Percentiles rank a stretch among this genome's conserved stretches.
phyloP scores from a whole-genome alignment of 306 rosid genomes.

The Sophora flavescens region DNA sequence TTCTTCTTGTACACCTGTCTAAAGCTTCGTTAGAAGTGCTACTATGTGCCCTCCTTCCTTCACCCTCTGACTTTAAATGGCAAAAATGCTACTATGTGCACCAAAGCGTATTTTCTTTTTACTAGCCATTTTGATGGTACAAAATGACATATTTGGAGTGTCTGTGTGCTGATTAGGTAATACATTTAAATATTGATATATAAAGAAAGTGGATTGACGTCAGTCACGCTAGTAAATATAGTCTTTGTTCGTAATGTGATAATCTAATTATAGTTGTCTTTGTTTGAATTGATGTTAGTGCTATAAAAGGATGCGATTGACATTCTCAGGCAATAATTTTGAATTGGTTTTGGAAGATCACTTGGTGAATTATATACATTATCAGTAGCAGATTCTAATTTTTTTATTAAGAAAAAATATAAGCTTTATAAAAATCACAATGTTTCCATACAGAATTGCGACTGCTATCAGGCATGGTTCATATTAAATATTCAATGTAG shows the following conservation, averaged over 20 bases:
- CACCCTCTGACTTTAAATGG: neutral
- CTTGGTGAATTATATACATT: neutral
- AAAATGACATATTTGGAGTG: neutral
- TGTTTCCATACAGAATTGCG: neutral
- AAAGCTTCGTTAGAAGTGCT: slow-evolving; percentile 9
- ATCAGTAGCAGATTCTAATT: neutral
- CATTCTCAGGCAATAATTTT: neutral
- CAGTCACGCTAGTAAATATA: neutral
- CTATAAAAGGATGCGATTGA: neutral
- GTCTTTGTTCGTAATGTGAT: no score
- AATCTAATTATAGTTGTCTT: no score
- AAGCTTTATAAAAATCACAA: neutral
- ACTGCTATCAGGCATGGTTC: neutral
- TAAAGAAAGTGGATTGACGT: neutral
- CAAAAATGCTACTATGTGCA: neutral
- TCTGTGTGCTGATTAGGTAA: neutral
- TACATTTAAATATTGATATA: no score
- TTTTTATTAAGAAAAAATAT: neutral
- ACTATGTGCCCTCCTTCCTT: no score
- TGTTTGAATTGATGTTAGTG: no score
- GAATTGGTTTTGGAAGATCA: neutral
- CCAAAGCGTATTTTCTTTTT: neutral
- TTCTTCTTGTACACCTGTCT: neutral
- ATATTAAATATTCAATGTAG: no score
- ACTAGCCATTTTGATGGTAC: neutral